A percentile compares a stretch with the other conserved stretches of the same genome.
Conservation (phyloP, 331 rosid genomes). For the Prunus yedoensis region DNA sequence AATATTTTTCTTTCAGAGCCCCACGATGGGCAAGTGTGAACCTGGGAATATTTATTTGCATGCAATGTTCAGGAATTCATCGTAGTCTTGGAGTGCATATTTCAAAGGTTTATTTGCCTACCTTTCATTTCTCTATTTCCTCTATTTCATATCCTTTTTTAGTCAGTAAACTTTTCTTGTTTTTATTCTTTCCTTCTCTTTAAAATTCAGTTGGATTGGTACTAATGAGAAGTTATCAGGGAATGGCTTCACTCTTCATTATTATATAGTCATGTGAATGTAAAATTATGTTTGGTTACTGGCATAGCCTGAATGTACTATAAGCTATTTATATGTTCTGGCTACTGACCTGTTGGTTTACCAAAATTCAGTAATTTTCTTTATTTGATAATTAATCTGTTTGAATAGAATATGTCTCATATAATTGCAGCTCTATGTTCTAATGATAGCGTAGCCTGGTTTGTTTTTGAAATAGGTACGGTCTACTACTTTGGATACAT, state of each 20-base stretch:
- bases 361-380: background rate
- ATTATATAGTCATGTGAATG: background rate
- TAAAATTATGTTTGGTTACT: background rate
- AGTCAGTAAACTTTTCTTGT: background rate
- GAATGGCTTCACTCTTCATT: background rate
- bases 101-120: slow-evolving; percentile 57
- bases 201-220: background rate
- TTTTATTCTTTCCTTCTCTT: background rate
- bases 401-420: background rate
- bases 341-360: background rate
- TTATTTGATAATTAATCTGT: background rate
- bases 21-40: slow-evolving; percentile 98
- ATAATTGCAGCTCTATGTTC: slow-evolving; percentile 11
- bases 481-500: slow-evolving; percentile 88
- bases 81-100: slow-evolving; percentile 95
- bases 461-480: slow-evolving; percentile 59
- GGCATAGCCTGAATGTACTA: background rate
- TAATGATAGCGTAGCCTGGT: background rate
- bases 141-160: background rate
- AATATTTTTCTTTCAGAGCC: slow-evolving; percentile 53
- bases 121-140: slow-evolving; percentile 3
- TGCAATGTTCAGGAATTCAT: slow-evolving; percentile 98
- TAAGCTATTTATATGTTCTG: background rate
- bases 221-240: background rate
- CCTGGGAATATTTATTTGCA: slow-evolving; percentile 87